Percentiles rank a stretch among this genome's conserved stretches.
Evolutionary conservation across 1,139 yeast genomes (phyloP).

Genomic region (Protomyces inundatus): DNA sequence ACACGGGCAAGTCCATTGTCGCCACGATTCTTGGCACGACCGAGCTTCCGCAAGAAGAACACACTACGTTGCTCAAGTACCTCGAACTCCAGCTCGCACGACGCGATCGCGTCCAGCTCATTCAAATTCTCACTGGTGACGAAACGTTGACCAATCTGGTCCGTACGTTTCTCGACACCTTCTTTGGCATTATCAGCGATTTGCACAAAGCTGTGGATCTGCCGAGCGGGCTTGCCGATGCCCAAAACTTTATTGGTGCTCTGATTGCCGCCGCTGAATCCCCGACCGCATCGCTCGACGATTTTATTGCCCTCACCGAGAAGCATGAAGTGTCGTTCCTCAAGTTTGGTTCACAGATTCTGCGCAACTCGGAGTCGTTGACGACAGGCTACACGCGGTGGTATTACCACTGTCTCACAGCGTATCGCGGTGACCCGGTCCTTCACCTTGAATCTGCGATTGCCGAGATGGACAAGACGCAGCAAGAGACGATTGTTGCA

Average conservation of each 20-base stretch:
- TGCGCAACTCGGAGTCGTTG: constrained; percentile 18
- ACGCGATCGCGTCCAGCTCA: constrained; percentile 27
- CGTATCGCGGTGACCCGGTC: constrained; percentile 16
- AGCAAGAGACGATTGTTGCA: background rate
- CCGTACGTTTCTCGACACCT: constrained; percentile 18
- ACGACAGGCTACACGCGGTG: constrained; percentile 20
- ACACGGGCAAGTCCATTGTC: constrained; percentile 12
- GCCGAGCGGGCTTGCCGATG: constrained; percentile 25
- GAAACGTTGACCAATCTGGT: constrained; percentile 22
- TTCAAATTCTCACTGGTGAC: constrained; percentile 22
- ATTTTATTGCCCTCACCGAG: constrained; percentile 13
- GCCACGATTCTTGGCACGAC: constrained; percentile 9
- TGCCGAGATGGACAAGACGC: constrained; percentile 1
- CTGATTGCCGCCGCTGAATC: constrained; percentile 7
- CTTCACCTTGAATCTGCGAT: constrained; percentile 1
- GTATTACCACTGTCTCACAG: constrained; percentile 27
- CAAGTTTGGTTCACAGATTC: constrained; percentile 19
- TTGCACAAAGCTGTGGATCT: constrained; percentile 26
- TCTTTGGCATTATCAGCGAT: constrained; percentile 25
- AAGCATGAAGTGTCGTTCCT: constrained; percentile 14
- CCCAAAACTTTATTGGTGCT: constrained; percentile 23
- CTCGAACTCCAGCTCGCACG: constrained; percentile 13
- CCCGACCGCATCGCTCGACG: background rate
- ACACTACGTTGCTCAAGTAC: constrained; percentile 8
- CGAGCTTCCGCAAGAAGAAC: background rate